phyloP scores from a whole-genome alignment of 768 basidiomycete genomes.

The Kwoniella dejecticola region DNA sequence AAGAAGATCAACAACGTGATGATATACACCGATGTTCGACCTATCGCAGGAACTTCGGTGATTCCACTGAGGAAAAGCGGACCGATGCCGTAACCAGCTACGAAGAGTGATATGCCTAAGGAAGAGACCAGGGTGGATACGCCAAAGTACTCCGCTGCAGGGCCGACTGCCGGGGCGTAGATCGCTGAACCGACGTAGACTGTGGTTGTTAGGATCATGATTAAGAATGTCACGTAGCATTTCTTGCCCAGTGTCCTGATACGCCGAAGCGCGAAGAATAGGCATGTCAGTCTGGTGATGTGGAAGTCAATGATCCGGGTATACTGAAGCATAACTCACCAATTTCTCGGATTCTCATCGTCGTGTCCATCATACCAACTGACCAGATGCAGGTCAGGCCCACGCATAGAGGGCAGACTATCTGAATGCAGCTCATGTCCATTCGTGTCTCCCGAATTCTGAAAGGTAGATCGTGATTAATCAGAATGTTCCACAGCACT shows the following conservation, averaged over 20 bases:
- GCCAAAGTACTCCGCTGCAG: conserved; percentile 36
- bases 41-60: conserved; percentile 41
- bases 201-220: conserved; percentile 39
- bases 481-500: no score
- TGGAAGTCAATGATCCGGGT: not conserved
- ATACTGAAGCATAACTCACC: conserved; percentile 13
- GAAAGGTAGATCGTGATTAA: no score
- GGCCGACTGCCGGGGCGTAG: conserved; percentile 30
- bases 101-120: conserved; percentile 44
- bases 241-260: conserved; percentile 32
- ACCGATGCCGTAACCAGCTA: conserved; percentile 35
- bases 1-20: conserved; percentile 34
- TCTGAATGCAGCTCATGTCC: not conserved
- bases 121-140: conserved; percentile 26
- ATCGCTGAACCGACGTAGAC: conserved; percentile 39
- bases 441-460: no score
- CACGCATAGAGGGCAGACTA: conserved; percentile 1
- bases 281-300: not conserved
- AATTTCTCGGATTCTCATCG: conserved; percentile 40
- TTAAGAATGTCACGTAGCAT: conserved; percentile 28
- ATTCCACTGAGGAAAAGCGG: conserved; percentile 40
- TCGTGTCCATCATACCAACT: conserved; percentile 43
- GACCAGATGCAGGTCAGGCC: conserved; percentile 25
- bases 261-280: not conserved
- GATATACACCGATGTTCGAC: conserved; percentile 38